Conservation (phyloP, 2,329 filamentous ascomycete species). For the Exophiala lecanii-corni region DNA sequence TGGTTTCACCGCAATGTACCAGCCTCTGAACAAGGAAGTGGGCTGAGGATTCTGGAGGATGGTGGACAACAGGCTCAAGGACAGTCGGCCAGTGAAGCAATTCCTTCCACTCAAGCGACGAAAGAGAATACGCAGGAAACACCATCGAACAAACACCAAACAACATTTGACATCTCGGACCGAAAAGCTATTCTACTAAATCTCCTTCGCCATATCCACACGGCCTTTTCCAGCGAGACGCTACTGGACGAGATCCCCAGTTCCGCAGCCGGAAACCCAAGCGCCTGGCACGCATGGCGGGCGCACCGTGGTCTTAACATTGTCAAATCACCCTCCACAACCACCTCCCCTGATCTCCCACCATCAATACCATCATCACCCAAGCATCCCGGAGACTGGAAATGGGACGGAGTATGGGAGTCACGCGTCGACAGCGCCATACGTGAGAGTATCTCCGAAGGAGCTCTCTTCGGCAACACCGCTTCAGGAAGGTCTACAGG, state of each 20-base stretch:
- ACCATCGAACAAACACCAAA: background rate
- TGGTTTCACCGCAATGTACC: constrained; percentile 58
- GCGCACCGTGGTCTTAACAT: constrained; percentile 54
- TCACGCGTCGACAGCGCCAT: constrained; percentile 78
- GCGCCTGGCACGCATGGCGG: constrained; percentile 92
- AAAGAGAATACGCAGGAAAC: background rate
- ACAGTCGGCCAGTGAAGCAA: background rate
- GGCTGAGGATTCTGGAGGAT: constrained; percentile 29
- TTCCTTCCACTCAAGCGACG: background rate
- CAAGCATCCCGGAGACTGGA: constrained; percentile 74
- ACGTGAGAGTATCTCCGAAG: constrained; percentile 70
- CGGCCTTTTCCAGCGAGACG: constrained; percentile 71
- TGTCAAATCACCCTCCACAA: background rate
- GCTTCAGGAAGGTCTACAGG: constrained; percentile 37
- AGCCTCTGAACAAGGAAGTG: background rate
- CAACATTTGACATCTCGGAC: background rate
- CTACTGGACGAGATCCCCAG: constrained; percentile 76
- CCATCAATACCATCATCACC: constrained; percentile 17
- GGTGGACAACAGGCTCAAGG: constrained; percentile 29
- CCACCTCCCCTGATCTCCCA: background rate
- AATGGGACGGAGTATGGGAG: constrained; percentile 97
- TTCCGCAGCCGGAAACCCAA: constrained; percentile 79
- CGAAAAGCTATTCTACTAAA: constrained; percentile 8
- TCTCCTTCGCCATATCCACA: constrained; percentile 69
- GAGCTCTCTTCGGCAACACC: constrained; percentile 63